Evolutionary conservation across 73 alveolate species (phyloP).

Genomic region (Blepharisma japonicum): DNA sequence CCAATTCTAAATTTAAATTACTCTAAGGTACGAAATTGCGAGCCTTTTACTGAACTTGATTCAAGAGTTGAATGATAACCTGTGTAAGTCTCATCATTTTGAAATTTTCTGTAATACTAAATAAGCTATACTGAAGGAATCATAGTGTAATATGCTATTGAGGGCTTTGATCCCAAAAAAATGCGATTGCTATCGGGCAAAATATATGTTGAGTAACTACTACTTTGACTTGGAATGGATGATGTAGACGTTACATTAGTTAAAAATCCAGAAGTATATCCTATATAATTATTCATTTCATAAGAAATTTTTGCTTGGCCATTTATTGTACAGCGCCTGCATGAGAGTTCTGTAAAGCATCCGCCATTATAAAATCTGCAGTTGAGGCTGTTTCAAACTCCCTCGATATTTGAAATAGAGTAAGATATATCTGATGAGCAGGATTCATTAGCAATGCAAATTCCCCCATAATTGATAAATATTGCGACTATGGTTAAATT

Average conservation of each 20-base stretch:
- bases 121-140: slow-evolving; percentile 3
- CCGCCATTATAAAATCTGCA: not conserved
- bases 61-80: not conserved
- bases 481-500: not conserved
- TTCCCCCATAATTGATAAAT: not conserved
- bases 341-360: not conserved
- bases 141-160: not conserved
- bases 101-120: not conserved
- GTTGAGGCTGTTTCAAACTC: not conserved
- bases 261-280: too few relatives aligned
- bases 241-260: not conserved
- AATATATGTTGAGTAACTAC: not conserved
- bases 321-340: not conserved
- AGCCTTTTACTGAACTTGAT: not conserved
- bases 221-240: not conserved
- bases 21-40: too few relatives aligned
- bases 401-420: not conserved
- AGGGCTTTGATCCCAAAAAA: not conserved
- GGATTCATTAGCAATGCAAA: not conserved
- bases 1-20: too few relatives aligned
- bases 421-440: not conserved
- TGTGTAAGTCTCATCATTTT: not conserved
- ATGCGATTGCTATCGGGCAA: not conserved
- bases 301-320: too few relatives aligned
- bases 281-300: too few relatives aligned